Base-by-base conservation (phyloP, 2,329 filamentous ascomycete species). In the Aureobasidium sp. region DNA sequence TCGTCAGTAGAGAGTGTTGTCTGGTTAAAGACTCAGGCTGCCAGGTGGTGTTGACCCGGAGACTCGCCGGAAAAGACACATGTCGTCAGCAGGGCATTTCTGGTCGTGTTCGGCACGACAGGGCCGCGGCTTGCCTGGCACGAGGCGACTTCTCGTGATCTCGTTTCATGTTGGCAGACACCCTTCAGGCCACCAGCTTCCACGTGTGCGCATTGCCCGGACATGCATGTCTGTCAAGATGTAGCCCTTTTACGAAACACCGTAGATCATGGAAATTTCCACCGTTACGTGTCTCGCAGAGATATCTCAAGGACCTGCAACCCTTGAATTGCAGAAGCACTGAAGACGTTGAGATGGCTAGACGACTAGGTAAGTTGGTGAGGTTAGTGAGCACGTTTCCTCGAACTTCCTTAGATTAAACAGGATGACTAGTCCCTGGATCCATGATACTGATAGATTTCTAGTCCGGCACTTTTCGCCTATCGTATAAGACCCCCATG, bases 321-420 rank as follows among this genome's bases (percentile, higher is more conserved):
- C 34, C 3, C 9, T 27, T 25, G 21, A 3, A 36, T 45, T 11
- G 30, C 16, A 45, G 30, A 45, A 41, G 25, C 8, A 34, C 6
- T n/a, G 11, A 45, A 30, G 27, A 27, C 13, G 53, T 57, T 45
- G 53, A 9, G 53, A 45, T 57, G 30, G 53, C 53, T 21, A 57
- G 41, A 57, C 41, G 53, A 25, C 27, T 15, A 1, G 49, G 16
- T 36, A 16, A 45, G 32, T 32, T 29, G 30, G 41, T 45, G 21
- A 21, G 21, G 21, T 21, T 21, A 21, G 21, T 21, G 53, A 57
- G 36, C 27, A 34, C 53, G 30, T 45, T 45, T 27, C 11, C 25
- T 41, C 36, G 9, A 45, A 57, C 53, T 45, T 29, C 53, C 6
- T 16, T 57, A 57, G 45, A 57, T 57, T 57, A 41, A 45, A 57